A percentile compares a stretch with the other conserved stretches of the same genome.
These are phyloP conservation scores for Pecoramyces ruminantium DNA, from an alignment of 192 early-diverging fungal genomes.

Conservation along the genomic window DNA sequence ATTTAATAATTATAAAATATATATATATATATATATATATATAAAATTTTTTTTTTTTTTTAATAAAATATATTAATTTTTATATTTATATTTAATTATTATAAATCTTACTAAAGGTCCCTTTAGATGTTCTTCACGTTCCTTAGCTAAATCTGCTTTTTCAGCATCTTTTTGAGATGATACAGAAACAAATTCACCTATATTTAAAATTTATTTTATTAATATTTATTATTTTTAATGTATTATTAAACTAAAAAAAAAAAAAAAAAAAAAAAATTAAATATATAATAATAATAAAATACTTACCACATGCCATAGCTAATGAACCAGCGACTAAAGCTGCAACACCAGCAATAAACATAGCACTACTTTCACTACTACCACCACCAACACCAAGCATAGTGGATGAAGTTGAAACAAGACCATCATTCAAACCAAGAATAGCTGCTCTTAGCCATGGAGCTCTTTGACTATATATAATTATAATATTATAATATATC, in stretches of 20 bases:
- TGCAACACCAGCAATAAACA: conserved; percentile 15
- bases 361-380: background rate
- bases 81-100: too few species aligned
- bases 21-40: too few species aligned
- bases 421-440: conserved; percentile 30
- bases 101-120: conserved; percentile 13
- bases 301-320: conserved; percentile 21
- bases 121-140: too few species aligned
- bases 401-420: conserved; percentile 18
- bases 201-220: too few species aligned
- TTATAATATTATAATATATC: too few species aligned
- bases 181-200: conserved; percentile 18
- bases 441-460: too few species aligned
- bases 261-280: background rate
- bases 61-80: too few species aligned
- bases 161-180: conserved; percentile 23
- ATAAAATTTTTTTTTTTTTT: too few species aligned
- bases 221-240: too few species aligned
- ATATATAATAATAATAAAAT: background rate
- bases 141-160: conserved; percentile 14
- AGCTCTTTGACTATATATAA: too few species aligned
- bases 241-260: too few species aligned
- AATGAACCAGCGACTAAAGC: conserved; percentile 20
- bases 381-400: conserved; percentile 4
- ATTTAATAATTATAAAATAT: too few species aligned